phyloP scores from a whole-genome alignment of 176 grass and related monocot species.

The Alloteropsis semialata region DNA sequence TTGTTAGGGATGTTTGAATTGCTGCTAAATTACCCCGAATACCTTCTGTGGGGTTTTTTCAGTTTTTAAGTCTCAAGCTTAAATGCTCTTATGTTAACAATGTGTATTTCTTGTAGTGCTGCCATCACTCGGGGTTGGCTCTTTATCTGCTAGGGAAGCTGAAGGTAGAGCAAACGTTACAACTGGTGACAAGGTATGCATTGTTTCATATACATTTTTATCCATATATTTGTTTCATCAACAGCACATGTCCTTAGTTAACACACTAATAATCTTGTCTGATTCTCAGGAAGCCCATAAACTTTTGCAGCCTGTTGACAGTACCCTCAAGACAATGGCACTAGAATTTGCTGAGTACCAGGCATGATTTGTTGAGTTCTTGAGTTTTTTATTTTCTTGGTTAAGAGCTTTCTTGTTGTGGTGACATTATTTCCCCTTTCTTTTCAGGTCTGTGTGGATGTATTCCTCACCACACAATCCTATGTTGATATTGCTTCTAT shows the following conservation, averaged over 20 bases:
- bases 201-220: constrained; percentile 12
- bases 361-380: constrained; percentile 27
- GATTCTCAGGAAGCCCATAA: constrained; percentile 74
- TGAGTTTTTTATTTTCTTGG: neutral
- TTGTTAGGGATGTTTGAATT: neutral
- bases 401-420: neutral
- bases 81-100: constrained; percentile 16
- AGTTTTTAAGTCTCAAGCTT: neutral
- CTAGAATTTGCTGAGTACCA: constrained; percentile 93
- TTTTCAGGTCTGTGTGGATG: constrained; percentile 78
- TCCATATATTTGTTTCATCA: constrained; percentile 13
- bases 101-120: constrained; percentile 57
- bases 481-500: constrained; percentile 87
- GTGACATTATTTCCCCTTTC: neutral
- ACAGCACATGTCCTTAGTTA: neutral
- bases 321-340: constrained; percentile 84
- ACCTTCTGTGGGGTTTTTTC: neutral
- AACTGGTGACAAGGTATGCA: constrained; percentile 66
- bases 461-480: constrained; percentile 81
- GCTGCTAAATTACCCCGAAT: neutral
- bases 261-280: constrained; percentile 11
- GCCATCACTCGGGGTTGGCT: constrained; percentile 75
- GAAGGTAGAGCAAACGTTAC: constrained; percentile 79
- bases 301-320: constrained; percentile 72
- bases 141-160: constrained; percentile 84